Evolutionary conservation across 1,284 basidiomycete genomes (phyloP), one percentile per base, ranked within the genome.

Genomic region (Marasmius oreades): DNA sequence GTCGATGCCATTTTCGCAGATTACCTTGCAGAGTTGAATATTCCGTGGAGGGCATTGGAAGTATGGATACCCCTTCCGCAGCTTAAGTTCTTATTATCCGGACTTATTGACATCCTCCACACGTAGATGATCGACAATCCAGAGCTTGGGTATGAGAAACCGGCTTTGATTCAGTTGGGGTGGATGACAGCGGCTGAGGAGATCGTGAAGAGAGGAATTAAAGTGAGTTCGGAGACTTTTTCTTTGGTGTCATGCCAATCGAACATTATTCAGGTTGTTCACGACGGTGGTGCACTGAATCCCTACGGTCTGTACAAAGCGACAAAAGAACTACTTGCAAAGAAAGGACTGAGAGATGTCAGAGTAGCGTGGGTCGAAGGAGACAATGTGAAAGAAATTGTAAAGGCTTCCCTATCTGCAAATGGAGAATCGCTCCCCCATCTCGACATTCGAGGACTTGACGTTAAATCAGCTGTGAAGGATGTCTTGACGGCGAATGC

Each of bases 1-100:
- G 60, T 65, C n/a, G 62, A 64, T 52, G 59, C 63, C 0, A 58
- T 65, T 48, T 63, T 64, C 37, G 63, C 63, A 22, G 64, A 65
- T 36, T 65, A 63, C 56, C 59, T 65, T 39, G 59, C 63, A 1
- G 64, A 65, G 55, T 59, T 55, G 14, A 65, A 64, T 46, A 62
- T 65, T 56, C 58, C 63, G 6, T 36, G 44, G 50, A 56, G 43
- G 48, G 62, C 31, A 28, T 48, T 33, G 31, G 53, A 56, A 55
- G 56, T 55, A 48, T 33, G 37, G n/a, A n/a, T n/a, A n/a, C n/a
- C n/a, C n/a, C 6, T 16, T 22, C 14, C n/a, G 22, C 16, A 45
- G 4, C 24, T 50, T 14, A 8, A 20, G 22, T 10, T 33, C 10
- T 11, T 31, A 14, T 31, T 7, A 28, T 14, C 26, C 10, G 24